Evolutionary conservation across 1,139 yeast genomes (phyloP), one percentile per base, ranked within the genome.

Genomic region (Scheffersomyces cryptocercus): DNA sequence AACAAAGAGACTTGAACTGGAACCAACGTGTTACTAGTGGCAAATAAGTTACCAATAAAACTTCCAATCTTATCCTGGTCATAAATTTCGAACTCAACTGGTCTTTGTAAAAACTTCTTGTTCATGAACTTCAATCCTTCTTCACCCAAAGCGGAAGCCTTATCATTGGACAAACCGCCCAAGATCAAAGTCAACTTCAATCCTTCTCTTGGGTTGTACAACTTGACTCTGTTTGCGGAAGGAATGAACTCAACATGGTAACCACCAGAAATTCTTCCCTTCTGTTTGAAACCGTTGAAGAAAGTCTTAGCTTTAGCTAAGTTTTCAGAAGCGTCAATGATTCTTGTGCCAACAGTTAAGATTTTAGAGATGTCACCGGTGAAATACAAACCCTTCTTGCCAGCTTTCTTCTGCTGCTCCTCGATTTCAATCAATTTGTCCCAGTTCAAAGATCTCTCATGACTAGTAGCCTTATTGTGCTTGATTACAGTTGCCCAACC

Each of bases 401-500:
- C 73, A 28, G 66, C 66, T 43, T 73, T 77, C 51, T 70, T 74
- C 20, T 93, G 84, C 38, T 71, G 73, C 38, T 76, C 73, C 62
- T 89, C 96, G 42, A 84, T 70, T 60, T 87, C 95, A 39, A 87
- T 64, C 45, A 88, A 73, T 44, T 74, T 75, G 59, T 88, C 96
- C 95, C 96, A 88, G 53, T 82, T 77, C 34, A 82, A 76, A 1
- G 95, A 82, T 53, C 90, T 77, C 58, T 84, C 89, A 36, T 79
- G 79, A 36, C 73, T 64, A 31, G 84, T 85, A 47, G 86, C 89
- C 61, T 83, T 84, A 58, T 84, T 82, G 64, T 87, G 95, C 61
- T 82, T 83, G 47, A 86, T 77, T 20, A 88, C 96, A n/a, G 86
- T 70, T 14, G 89, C 95, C 66, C 75, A 80, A 7, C 96, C 97